Percentiles rank a stretch among this genome's conserved stretches.
These are phyloP conservation scores for Rhizopogon sp. DNA, from an alignment of 768 basidiomycete genomes.

Conservation along the genomic window DNA sequence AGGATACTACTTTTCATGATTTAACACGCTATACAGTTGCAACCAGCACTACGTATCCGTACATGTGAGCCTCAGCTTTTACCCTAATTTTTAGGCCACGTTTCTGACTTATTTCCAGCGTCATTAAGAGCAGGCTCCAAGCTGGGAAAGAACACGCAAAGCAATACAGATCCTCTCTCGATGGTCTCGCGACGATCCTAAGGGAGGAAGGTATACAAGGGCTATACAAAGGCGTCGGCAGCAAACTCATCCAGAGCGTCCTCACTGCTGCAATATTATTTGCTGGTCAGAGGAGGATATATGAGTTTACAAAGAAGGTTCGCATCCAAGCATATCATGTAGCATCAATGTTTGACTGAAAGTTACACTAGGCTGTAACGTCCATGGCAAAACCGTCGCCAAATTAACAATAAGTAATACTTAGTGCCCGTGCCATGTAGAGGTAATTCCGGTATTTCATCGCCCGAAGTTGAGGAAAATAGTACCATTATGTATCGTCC, in stretches of 20 bases:
- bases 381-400: background rate
- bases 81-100: background rate
- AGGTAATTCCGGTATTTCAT: no score
- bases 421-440: background rate
- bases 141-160: conserved; percentile 64
- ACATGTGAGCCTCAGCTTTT: conserved; percentile 43
- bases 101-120: conserved; percentile 25
- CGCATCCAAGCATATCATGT: background rate
- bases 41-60: conserved; percentile 64
- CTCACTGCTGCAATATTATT: conserved; percentile 94
- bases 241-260: conserved; percentile 89
- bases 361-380: background rate
- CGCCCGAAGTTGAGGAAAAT: no score
- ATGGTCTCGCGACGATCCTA: conserved; percentile 76
- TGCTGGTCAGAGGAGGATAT: conserved; percentile 79
- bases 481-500: no score
- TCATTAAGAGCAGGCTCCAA: conserved; percentile 77
- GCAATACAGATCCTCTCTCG: conserved; percentile 69
- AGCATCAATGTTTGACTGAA: background rate
- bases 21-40: conserved; percentile 31
- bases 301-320: conserved; percentile 60
- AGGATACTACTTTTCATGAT: background rate
- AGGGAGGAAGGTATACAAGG: conserved; percentile 77
- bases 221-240: conserved; percentile 80
- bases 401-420: no score